These are phyloP conservation scores for Posidonia oceanica DNA, from an alignment of 116 monocot species.

Conservation along the genomic window DNA sequence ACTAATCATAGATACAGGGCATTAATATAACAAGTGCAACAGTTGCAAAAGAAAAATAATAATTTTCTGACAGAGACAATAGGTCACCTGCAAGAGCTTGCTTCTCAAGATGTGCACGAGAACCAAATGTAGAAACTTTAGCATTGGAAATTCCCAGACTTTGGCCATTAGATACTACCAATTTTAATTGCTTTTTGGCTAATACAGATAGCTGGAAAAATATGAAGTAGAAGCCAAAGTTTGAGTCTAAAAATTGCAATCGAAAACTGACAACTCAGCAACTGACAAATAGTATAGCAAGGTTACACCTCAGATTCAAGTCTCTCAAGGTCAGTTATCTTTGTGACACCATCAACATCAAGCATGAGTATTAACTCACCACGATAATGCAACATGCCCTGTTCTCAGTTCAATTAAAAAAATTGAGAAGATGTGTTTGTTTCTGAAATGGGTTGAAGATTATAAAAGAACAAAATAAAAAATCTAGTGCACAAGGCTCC, in stretches of 20 bases:
- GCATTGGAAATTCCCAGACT: slow-evolving; percentile 31
- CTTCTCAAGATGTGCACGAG: slow-evolving; percentile 96
- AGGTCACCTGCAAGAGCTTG: slow-evolving; percentile 82
- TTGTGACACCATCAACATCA: slow-evolving; percentile 94
- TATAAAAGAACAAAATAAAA: not conserved
- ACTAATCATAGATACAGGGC: no score
- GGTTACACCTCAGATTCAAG: slow-evolving; percentile 76
- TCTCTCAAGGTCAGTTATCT: slow-evolving; percentile 82
- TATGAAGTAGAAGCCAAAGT: not conserved
- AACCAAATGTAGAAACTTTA: slow-evolving; percentile 78
- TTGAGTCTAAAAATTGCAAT: no score
- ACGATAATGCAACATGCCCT: slow-evolving; percentile 96
- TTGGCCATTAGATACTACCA: slow-evolving; percentile 2
- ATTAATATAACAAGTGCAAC: not conserved
- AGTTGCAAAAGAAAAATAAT: not conserved
- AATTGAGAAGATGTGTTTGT: not conserved
- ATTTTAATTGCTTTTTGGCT: slow-evolving; percentile 29
- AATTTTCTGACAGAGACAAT: not conserved
- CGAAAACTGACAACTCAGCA: not conserved
- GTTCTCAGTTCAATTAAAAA: slow-evolving; percentile 11
- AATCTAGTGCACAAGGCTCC: no score
- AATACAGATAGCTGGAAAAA: slow-evolving; percentile 38
- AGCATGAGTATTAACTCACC: slow-evolving; percentile 91
- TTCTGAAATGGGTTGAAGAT: not conserved
- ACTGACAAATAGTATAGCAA: not conserved